phyloP scores from a whole-genome alignment of 352 stramenopile genomes.

The Peronospora belbahrii region DNA sequence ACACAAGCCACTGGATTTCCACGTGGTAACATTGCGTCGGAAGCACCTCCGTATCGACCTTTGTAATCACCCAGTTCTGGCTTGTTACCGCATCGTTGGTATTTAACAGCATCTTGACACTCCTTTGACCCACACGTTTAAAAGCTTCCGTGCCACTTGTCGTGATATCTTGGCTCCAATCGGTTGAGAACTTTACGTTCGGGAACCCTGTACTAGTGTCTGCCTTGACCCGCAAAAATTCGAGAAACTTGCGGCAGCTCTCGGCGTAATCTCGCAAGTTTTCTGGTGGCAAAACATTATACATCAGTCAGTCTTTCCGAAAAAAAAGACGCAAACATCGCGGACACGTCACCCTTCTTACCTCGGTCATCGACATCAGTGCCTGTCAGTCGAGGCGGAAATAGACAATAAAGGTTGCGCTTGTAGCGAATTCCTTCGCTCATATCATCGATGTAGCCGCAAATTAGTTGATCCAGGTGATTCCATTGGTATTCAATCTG shows the following conservation, averaged over 20 bases:
- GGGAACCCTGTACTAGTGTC: constrained; percentile 47
- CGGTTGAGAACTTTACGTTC: constrained; percentile 43
- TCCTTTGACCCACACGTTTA: constrained; percentile 53
- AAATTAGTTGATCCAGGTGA: constrained; percentile 79
- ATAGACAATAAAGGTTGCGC: constrained; percentile 62
- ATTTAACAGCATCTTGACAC: constrained; percentile 68
- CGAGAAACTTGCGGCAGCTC: constrained; percentile 56
- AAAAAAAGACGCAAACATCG: not conserved
- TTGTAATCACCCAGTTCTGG: constrained; percentile 77
- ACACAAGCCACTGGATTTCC: constrained; percentile 83
- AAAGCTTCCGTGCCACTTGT: constrained; percentile 51
- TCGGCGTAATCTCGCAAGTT: constrained; percentile 56
- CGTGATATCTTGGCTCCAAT: constrained; percentile 34
- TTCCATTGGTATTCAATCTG: constrained; percentile 82
- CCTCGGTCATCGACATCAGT: constrained; percentile 27
- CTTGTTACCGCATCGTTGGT: constrained; percentile 57
- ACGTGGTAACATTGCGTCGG: constrained; percentile 73
- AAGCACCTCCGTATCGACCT: constrained; percentile 66
- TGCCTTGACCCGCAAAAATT: constrained; percentile 55
- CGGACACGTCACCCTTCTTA: constrained; percentile 3
- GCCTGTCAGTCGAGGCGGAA: constrained; percentile 40
- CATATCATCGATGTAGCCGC: constrained; percentile 83
- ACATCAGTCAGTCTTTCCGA: constrained; percentile 5
- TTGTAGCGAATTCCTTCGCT: constrained; percentile 79
- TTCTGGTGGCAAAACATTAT: constrained; percentile 21